Conservation (phyloP, 2,329 filamentous ascomycete species). For the Epichloe hybrida region DNA sequence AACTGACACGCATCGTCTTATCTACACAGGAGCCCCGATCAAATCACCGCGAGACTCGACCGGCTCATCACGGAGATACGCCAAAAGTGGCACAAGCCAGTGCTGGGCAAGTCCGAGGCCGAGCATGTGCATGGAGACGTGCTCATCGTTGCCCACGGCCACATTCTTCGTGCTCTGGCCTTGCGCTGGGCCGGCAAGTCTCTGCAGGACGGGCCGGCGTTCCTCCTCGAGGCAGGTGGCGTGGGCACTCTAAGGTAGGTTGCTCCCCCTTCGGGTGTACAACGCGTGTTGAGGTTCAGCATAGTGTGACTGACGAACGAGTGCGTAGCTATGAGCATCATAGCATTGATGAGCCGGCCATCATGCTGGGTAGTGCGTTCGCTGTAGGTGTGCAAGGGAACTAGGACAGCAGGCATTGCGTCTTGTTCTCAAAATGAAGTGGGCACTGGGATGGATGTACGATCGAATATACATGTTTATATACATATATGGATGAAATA, state of each 20-base stretch:
- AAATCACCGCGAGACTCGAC: conserved; percentile 63
- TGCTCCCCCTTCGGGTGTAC: not conserved
- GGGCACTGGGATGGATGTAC: too few species aligned
- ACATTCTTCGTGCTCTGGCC: conserved; percentile 77
- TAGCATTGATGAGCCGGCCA: conserved; percentile 63
- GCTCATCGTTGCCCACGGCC: conserved; percentile 72
- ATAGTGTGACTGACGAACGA: not conserved
- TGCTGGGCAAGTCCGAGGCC: conserved; percentile 40
- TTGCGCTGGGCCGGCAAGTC: conserved; percentile 70
- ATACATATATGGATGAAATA: too few species aligned
- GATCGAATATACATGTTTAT: too few species aligned
- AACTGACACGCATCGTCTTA: too few species aligned
- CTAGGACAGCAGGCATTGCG: conserved; percentile 5
- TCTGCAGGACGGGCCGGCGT: conserved; percentile 59
- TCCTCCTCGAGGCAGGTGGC: conserved; percentile 81
- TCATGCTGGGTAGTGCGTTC: conserved; percentile 64
- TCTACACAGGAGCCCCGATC: conserved; percentile 45
- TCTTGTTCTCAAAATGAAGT: too few species aligned
- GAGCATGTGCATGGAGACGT: conserved; percentile 24
- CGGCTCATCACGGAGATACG: conserved; percentile 63
- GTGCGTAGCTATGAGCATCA: conserved; percentile 60
- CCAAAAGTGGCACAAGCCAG: conserved; percentile 46
- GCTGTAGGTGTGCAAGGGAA: conserved; percentile 27
- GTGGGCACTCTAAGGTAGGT: conserved; percentile 62
- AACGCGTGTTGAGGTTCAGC: not conserved